Percentiles rank a stretch among this genome's conserved stretches.
Evolutionary conservation across 257 asterid species (phyloP).

Genomic region (Penstemon davidsonii): DNA sequence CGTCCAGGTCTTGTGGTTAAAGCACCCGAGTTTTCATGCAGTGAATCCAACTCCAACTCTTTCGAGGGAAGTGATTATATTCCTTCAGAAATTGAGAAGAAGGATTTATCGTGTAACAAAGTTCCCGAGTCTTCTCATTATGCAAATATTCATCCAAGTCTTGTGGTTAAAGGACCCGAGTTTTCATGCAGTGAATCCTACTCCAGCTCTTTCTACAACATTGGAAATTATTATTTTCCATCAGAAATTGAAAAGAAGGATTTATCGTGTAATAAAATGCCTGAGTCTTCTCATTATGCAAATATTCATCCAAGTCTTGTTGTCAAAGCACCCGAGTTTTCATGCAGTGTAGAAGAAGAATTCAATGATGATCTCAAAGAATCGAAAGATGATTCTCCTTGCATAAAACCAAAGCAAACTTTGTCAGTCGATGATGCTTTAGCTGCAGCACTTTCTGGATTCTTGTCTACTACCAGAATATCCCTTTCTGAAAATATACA

Average conservation of each 20-base stretch:
- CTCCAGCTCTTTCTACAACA: too few relatives aligned
- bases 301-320: slow-evolving; percentile 52
- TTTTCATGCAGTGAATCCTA: slow-evolving; percentile 41
- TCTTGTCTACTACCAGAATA: slow-evolving; percentile 43
- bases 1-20: slow-evolving; percentile 60
- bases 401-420: slow-evolving; percentile 39
- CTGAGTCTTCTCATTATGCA: slow-evolving; percentile 34
- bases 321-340: slow-evolving; percentile 69
- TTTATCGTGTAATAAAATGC: slow-evolving; percentile 31
- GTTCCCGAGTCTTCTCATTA: slow-evolving; percentile 35
- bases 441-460: slow-evolving; percentile 82
- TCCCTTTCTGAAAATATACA: slow-evolving; percentile 33
- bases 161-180: slow-evolving; percentile 69
- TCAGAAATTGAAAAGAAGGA: slow-evolving; percentile 47
- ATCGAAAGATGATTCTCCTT: slow-evolving; percentile 39
- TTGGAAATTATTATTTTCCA: slow-evolving; percentile 41
- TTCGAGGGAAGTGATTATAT: slow-evolving; percentile 36
- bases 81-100: slow-evolving; percentile 45
- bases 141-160: slow-evolving; percentile 45
- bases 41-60: slow-evolving; percentile 16
- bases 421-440: slow-evolving; percentile 75
- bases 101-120: slow-evolving; percentile 36
- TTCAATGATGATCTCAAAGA: slow-evolving; percentile 44
- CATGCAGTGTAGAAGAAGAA: slow-evolving; percentile 54
- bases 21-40: slow-evolving; percentile 74